Conservation (phyloP, 352 stramenopile genomes). For the Pythium phragmiticola region DNA sequence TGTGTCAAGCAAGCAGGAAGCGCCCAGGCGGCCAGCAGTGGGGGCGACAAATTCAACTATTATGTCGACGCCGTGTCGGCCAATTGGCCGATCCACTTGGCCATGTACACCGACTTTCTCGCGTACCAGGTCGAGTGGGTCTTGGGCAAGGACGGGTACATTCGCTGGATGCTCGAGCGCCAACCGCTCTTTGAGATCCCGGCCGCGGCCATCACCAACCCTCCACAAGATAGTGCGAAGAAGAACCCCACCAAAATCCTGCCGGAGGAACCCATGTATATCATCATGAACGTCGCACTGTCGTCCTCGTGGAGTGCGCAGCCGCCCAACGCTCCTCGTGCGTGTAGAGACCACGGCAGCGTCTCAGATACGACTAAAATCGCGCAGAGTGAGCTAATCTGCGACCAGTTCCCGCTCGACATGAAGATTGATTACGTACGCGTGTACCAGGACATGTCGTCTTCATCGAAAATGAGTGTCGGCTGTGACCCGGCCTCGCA, state of each 20-base stretch:
- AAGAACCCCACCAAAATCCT: constrained; percentile 57
- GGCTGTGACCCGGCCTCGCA: constrained; percentile 59
- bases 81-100: constrained; percentile 59
- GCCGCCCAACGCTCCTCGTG: constrained; percentile 41
- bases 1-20: constrained; percentile 7
- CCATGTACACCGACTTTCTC: constrained; percentile 48
- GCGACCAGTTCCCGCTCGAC: constrained; percentile 55
- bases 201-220: constrained; percentile 40
- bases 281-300: constrained; percentile 65
- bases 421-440: constrained; percentile 78
- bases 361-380: constrained; percentile 37
- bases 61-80: constrained; percentile 65
- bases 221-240: constrained; percentile 38
- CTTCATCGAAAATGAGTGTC: constrained; percentile 27
- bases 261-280: constrained; percentile 62
- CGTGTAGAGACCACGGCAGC: constrained; percentile 38
- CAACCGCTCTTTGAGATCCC: constrained; percentile 60
- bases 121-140: constrained; percentile 66
- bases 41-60: constrained; percentile 33
- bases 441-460: constrained; percentile 57
- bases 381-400: constrained; percentile 59
- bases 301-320: constrained; percentile 42
- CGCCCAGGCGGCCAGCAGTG: no score
- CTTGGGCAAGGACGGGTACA: constrained; percentile 45
- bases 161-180: constrained; percentile 54